Evolutionary conservation across 108 stramenopile genomes (phyloP), one percentile per base, ranked within the genome.

Genomic region (Thalassiosira profunda): DNA sequence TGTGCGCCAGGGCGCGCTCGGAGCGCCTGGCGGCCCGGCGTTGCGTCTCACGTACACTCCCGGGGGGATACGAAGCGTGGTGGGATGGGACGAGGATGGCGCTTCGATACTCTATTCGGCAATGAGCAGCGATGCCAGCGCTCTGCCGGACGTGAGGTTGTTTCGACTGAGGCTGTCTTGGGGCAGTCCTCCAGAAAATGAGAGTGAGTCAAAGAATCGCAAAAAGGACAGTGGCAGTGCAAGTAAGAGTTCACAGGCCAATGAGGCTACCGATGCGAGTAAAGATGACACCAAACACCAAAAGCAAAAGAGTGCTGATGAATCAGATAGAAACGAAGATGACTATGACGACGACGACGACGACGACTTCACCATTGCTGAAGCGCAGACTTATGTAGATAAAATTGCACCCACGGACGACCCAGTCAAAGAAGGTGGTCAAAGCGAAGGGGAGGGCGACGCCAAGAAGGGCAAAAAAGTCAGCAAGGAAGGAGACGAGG

Each of bases 111-210:
- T 90, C 4, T 76, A 86, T 74, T 49, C 73, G 10, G 79, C 86
- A 1, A 6, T 18, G 14, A 76, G 79, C n/a, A 70, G 63, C 38
- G 80, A 87, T 51, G 73, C 76, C 4, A 37, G 18, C n/a, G 63
- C 63, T 5, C 51, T 90, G 46, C 82, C 78, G 0, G 85, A 90
- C 68, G 40, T 67, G 28, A 72, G 89, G 30, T 54, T 90, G 58
- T 90, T 85, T 61, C 52, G 76, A 21, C 21, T 89, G 36, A 14
- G 76, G 54, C 67, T 78, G 67, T 37, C 20, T 54, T 67, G 44
- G 34, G 40, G 29, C 18, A 44, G 40, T 26, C 40, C 20, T 7
- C 5, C 11, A 17, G 17, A 53, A 5, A 15, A 28, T 7, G 31
- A 34, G 0, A 1, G 3, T 11, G 17, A 43, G 0, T n/a, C n/a